These are phyloP conservation scores for Garcia nutans DNA, from an alignment of 345 rosid genomes.

Conservation along the genomic window DNA sequence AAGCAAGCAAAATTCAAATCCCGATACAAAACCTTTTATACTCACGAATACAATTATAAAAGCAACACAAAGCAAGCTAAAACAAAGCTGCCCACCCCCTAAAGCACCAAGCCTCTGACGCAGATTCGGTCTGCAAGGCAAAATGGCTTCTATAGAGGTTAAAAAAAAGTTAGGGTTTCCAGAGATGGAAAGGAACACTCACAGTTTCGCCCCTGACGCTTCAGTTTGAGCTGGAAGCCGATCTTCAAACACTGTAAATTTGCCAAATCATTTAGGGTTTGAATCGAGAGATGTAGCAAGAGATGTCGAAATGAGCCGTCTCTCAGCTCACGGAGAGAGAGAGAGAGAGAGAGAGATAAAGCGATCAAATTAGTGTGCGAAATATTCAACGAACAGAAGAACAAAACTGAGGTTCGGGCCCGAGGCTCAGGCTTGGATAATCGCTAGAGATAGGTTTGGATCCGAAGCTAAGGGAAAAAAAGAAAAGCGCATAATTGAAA, in stretches of 20 bases:
- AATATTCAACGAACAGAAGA: conserved; percentile 60
- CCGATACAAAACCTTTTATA: not conserved
- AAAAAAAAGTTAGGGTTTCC: conserved; percentile 43
- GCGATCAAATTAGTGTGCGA: conserved; percentile 47
- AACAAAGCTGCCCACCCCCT: conserved; percentile 19
- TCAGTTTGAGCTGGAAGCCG: conserved; percentile 31
- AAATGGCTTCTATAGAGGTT: conserved; percentile 1
- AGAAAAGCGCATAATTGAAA: not conserved
- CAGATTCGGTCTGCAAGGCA: conserved; percentile 22
- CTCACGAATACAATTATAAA: not conserved
- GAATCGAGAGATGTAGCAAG: conserved; percentile 15
- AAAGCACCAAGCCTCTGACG: conserved; percentile 8
- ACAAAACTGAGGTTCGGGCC: conserved; percentile 39
- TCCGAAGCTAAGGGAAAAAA: conserved; percentile 23
- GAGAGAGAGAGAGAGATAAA: conserved; percentile 40
- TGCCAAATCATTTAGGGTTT: conserved; percentile 39
- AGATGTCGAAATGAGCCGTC: conserved; percentile 6
- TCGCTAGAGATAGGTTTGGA: conserved; percentile 28
- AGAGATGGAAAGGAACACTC: conserved; percentile 30
- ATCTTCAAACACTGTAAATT: conserved; percentile 32
- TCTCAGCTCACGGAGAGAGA: conserved; percentile 22
- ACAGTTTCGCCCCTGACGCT: conserved; percentile 31
- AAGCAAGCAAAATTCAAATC: not conserved
- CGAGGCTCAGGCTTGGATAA: conserved; percentile 18
- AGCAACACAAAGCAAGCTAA: conserved; percentile 12